A percentile compares a stretch with the other conserved stretches of the same genome.
Conservation (phyloP, 768 basidiomycete genomes). For the Leccinum subgranulosum region DNA sequence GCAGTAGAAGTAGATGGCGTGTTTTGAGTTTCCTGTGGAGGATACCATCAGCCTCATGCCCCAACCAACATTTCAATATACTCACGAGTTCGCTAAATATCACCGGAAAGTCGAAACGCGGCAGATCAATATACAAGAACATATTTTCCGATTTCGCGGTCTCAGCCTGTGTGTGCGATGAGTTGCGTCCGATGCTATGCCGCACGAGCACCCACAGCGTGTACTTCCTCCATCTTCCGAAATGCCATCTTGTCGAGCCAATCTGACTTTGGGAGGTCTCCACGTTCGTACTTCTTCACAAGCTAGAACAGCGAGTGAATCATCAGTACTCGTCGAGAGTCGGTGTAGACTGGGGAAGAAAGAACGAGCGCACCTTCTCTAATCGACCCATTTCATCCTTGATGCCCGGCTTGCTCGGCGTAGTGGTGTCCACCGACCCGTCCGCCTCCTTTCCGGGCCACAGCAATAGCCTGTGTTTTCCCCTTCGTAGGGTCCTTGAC, state of each 20-base stretch:
- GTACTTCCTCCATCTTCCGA: conserved; percentile 92
- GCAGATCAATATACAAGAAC: conserved; percentile 95
- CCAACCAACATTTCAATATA: conserved; percentile 2
- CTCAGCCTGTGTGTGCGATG: conserved; percentile 59
- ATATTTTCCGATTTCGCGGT: conserved; percentile 89
- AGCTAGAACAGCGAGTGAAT: conserved; percentile 40
- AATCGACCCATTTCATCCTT: conserved; percentile 94
- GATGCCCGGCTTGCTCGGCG: conserved; percentile 79
- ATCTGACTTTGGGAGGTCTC: conserved; percentile 90
- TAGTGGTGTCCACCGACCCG: conserved; percentile 73
- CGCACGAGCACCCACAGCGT: conserved; percentile 56
- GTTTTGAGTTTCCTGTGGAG: conserved; percentile 38
- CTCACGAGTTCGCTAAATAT: conserved; percentile 88
- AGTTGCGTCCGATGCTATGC: neutral
- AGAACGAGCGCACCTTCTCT: conserved; percentile 63
- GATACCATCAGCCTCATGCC: neutral
- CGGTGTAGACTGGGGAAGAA: neutral
- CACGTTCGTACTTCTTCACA: conserved; percentile 94
- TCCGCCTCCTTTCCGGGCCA: conserved; percentile 88
- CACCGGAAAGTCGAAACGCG: conserved; percentile 95
- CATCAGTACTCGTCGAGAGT: neutral
- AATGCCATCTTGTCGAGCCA: conserved; percentile 96
- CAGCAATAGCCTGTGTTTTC: conserved; percentile 84
- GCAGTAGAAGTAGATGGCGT: conserved; percentile 41
- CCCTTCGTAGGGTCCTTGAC: conserved; percentile 78